These are phyloP conservation scores for Salix udensis DNA, from an alignment of 345 rosid genomes.

Conservation along the genomic window DNA sequence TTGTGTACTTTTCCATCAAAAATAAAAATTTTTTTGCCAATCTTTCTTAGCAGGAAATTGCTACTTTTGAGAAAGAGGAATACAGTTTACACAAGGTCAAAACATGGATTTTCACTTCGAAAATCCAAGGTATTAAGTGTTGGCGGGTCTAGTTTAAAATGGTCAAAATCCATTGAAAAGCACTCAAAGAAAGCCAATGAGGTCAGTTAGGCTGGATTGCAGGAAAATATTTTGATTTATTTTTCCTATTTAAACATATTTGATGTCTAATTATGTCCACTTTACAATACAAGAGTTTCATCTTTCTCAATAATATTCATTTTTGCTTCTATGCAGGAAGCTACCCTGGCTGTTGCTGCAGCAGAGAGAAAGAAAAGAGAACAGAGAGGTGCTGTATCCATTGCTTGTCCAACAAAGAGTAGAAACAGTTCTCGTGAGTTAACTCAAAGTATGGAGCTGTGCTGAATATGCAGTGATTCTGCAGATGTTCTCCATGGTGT, in stretches of 20 bases:
- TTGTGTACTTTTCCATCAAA: conserved; percentile 15
- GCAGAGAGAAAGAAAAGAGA: conserved; percentile 65
- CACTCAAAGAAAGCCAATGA: conserved; percentile 78
- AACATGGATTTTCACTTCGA: conserved; percentile 74
- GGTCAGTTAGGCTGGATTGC: conserved; percentile 43
- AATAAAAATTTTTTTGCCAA: conserved; percentile 21
- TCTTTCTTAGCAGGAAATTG: conserved; percentile 54
- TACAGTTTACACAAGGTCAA: conserved; percentile 77
- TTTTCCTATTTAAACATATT: background rate
- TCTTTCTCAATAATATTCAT: conserved; percentile 5
- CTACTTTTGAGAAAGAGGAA: conserved; percentile 67
- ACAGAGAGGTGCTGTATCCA: conserved; percentile 33
- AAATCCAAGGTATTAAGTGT: conserved; percentile 87
- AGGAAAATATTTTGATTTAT: background rate
- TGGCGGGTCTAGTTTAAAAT: conserved; percentile 85
- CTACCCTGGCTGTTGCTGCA: conserved; percentile 85
- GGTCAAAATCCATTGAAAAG: conserved; percentile 91
- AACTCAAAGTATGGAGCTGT: conserved; percentile 23
- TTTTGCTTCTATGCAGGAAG: conserved; percentile 52
- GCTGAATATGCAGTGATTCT: conserved; percentile 4
- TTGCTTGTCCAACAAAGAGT: conserved; percentile 36
- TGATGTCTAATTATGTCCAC: background rate
- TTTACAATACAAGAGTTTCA: background rate
- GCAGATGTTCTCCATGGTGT: background rate
- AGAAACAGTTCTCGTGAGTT: conserved; percentile 51